Base-by-base conservation (phyloP, 2,329 filamentous ascomycete genomes). In the Pseudogymnoascus sp. region DNA sequence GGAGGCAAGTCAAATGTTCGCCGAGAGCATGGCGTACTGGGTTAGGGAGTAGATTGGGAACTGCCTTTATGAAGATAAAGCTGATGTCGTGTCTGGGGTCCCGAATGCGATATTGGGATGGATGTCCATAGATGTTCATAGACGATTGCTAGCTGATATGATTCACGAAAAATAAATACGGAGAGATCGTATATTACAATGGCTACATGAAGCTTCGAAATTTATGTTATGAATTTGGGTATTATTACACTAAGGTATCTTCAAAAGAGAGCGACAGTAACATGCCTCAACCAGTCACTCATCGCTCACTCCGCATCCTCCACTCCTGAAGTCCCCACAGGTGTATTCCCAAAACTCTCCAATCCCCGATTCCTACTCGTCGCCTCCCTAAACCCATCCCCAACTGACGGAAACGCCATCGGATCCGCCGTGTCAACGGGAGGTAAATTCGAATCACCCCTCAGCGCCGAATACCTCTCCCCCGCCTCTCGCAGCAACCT, bases 401-500 rank as follows among this genome's bases (percentile, higher is more conserved):
- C 42, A 26, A 57, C 40, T 14, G 42, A 36, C 61, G 61, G 39
- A 8, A 45, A 34, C 42, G 59, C 39, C 34, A 39, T 61, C 34
- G 39, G 34, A 37, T 39, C 39, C 21, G 59, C 59, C 16, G 59
- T 37, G 6, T 61, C 59, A 37, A 37, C 59, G 3, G 59, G 34
- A 11, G 59, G 59, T 37, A 61, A 37, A 61, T 39, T 61, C 34
- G 34, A 8, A 42, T 61, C 80, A 39, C 72, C 75, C 63, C 81
- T 81, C 64, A 88, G 71, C 62, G 79, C 80, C 69, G 87, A 81
- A 72, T 88, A 91, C 67, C 84, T 82, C 65, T 90, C 86, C 0
- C 90, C 92, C 0, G 91, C 90, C 73, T 95, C 88, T 72, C 91
- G 88, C 62, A 97, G 77, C 63, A 96, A 77, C 18, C 82, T 81